Conservation (phyloP, 768 basidiomycete species). For the Pleurotus cornucopiae region DNA sequence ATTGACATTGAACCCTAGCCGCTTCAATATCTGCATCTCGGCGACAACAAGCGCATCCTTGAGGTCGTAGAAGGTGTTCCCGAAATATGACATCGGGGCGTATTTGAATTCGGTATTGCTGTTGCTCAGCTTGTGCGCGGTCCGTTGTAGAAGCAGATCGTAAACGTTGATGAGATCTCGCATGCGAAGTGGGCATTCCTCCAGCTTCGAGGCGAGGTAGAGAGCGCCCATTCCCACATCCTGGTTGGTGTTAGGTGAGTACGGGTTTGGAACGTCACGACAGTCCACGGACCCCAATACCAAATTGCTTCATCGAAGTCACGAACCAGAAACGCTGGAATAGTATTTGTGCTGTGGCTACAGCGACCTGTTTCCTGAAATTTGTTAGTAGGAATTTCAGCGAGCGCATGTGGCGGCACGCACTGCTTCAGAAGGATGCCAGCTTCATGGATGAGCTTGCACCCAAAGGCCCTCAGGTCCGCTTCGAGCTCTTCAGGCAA, state of each 20-base stretch:
- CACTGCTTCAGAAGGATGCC: slow-evolving; percentile 90
- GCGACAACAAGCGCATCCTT: slow-evolving; percentile 92
- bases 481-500: slow-evolving; percentile 79
- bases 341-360: slow-evolving; percentile 93
- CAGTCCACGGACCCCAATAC: slow-evolving; percentile 68
- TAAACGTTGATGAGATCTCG: slow-evolving; percentile 94
- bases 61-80: slow-evolving; percentile 85
- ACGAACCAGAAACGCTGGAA: slow-evolving; percentile 98
- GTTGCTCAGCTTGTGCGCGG: slow-evolving; percentile 36
- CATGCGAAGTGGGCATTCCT: slow-evolving; percentile 88
- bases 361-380: slow-evolving; percentile 88
- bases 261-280: slow-evolving; percentile 4
- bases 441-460: slow-evolving; percentile 93
- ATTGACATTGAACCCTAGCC: slow-evolving; percentile 92
- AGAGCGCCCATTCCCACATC: slow-evolving; percentile 88
- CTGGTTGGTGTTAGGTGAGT: slow-evolving; percentile 31
- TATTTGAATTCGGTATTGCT: slow-evolving; percentile 53
- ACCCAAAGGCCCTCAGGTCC: slow-evolving; percentile 86
- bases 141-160: slow-evolving; percentile 81
- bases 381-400: not conserved
- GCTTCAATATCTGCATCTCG: slow-evolving; percentile 97
- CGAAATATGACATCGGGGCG: slow-evolving; percentile 85
- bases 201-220: slow-evolving; percentile 85
- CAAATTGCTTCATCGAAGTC: slow-evolving; percentile 90
- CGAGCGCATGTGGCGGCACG: slow-evolving; percentile 20